Evolutionary conservation across 2,329 filamentous ascomycete genomes (phyloP).

Genomic region (Pezicula neosporulosa): DNA sequence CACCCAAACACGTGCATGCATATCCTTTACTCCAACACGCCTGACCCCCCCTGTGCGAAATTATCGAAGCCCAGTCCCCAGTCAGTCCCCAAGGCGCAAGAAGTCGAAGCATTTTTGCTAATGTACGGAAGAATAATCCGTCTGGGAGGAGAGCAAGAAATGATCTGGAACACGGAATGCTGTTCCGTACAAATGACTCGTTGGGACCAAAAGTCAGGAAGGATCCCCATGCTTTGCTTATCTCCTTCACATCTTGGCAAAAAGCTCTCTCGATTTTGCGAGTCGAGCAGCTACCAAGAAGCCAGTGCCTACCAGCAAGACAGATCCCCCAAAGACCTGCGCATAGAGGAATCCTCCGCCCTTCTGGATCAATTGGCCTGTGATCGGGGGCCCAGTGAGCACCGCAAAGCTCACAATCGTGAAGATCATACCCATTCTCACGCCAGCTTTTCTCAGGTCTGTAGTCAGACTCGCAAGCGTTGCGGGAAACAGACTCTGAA

Average conservation of each 20-base stretch:
- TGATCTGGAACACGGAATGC: too few relatives aligned
- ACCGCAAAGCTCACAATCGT: constrained; percentile 48
- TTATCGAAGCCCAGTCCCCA: too few relatives aligned
- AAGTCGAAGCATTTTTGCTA: too few relatives aligned
- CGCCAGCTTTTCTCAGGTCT: constrained; percentile 48
- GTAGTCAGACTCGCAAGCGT: constrained; percentile 46
- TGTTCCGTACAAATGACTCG: neutral
- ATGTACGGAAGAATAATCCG: too few relatives aligned
- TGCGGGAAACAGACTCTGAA: constrained; percentile 50
- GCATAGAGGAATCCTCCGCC: constrained; percentile 45
- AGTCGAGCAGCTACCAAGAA: constrained; percentile 38
- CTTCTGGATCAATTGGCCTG: constrained; percentile 44
- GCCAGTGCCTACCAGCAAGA: constrained; percentile 38
- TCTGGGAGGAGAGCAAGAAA: too few relatives aligned
- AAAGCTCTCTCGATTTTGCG: constrained; percentile 30
- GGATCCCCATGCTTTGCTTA: neutral
- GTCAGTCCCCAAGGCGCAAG: too few relatives aligned
- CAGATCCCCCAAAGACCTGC: constrained; percentile 46
- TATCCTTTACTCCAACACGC: too few relatives aligned
- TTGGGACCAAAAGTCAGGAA: neutral
- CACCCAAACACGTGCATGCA: too few relatives aligned
- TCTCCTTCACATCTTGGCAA: constrained; percentile 19
- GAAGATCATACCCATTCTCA: constrained; percentile 55
- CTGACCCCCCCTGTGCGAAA: too few relatives aligned
- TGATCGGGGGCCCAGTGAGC: constrained; percentile 51